Percentiles rank a stretch among this genome's conserved stretches.
Conservation (phyloP, 306 rosid species). For the Erythrophleum fordii region DNA sequence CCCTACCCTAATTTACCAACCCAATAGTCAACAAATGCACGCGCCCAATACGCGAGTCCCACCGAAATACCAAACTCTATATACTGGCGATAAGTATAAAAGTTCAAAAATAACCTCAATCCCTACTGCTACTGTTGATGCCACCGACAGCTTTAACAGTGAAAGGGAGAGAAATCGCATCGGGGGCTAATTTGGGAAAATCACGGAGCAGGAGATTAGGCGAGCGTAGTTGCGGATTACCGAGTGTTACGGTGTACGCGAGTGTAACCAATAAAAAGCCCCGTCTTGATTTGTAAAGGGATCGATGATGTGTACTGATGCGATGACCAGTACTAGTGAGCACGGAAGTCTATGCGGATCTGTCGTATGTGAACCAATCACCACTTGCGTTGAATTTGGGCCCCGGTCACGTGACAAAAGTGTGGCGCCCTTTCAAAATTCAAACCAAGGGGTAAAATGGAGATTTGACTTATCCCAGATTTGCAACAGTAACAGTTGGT, state of each 20-base stretch:
- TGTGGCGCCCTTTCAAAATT: constrained; percentile 16
- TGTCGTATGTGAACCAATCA: not conserved
- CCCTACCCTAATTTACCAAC: too few relatives aligned
- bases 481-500: not conserved
- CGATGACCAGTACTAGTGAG: not conserved
- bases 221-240: not conserved
- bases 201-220: not conserved
- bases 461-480: not conserved
- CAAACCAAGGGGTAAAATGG: not conserved
- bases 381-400: not conserved
- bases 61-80: not conserved
- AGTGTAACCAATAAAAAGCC: not conserved
- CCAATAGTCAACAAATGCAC: not conserved
- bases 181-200: constrained; percentile 28
- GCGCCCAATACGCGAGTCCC: not conserved
- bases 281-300: not conserved
- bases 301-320: not conserved
- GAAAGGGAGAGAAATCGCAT: not conserved
- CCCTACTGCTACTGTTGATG: too few relatives aligned
- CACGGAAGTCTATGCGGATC: constrained; percentile 27
- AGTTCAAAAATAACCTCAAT: constrained; percentile 7
- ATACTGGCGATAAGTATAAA: not conserved
- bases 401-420: not conserved
- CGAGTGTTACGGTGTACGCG: not conserved
- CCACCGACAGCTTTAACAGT: not conserved